Evolutionary conservation across 2,329 filamentous ascomycete genomes (phyloP).

Genomic region (Monosporascus sp.): DNA sequence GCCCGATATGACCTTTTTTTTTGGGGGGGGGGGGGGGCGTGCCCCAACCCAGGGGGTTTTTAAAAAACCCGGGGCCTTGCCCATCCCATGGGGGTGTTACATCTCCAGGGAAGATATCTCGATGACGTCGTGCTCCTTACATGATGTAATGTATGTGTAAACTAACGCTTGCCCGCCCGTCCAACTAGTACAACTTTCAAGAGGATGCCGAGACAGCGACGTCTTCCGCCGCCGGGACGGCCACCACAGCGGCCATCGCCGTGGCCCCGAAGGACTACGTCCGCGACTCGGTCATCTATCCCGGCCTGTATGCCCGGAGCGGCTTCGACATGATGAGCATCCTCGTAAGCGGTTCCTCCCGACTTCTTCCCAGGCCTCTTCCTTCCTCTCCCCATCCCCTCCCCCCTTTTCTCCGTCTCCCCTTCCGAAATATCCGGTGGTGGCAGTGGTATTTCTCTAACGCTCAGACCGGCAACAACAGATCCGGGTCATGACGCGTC

Average conservation of each 20-base stretch:
- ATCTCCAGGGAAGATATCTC: too few relatives aligned
- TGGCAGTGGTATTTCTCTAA: not conserved
- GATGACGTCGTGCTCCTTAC: not conserved
- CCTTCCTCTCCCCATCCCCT: not conserved
- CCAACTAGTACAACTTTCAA: conserved; percentile 20
- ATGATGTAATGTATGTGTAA: conserved; percentile 5
- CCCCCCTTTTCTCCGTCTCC: not conserved
- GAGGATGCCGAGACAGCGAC: conserved; percentile 7
- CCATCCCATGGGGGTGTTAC: too few relatives aligned
- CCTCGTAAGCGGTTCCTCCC: conserved; percentile 37
- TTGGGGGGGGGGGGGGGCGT: not conserved
- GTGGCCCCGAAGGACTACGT: conserved; percentile 13
- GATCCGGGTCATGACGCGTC: conserved; percentile 62
- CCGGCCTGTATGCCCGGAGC: conserved; percentile 50
- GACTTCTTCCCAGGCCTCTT: not conserved
- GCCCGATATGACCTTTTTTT: conserved; percentile 19
- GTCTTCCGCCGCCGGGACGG: not conserved
- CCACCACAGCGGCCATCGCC: conserved; percentile 3
- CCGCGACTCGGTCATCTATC: conserved; percentile 47
- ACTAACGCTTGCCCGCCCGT: conserved; percentile 5
- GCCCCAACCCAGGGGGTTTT: too few relatives aligned
- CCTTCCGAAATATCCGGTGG: too few relatives aligned
- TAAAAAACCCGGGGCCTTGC: not conserved
- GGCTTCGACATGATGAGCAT: conserved; percentile 53
- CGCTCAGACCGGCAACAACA: conserved; percentile 15